A percentile compares a stretch with the other conserved stretches of the same genome.
phyloP scores from a whole-genome alignment of 2,329 filamentous ascomycete genomes.

The Arthrobotrys megalospora region DNA sequence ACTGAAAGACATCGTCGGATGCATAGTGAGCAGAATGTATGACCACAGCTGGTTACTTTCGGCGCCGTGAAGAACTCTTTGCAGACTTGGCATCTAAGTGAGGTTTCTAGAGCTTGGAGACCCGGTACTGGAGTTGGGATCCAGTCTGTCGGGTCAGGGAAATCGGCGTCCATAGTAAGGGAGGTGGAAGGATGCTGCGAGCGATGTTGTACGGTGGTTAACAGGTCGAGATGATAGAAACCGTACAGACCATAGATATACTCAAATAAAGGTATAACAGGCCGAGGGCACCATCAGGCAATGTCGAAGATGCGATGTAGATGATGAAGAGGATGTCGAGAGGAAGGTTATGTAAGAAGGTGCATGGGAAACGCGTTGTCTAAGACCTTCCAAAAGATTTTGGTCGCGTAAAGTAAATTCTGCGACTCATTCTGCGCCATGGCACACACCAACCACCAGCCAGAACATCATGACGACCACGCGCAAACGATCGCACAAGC shows the following conservation, averaged over 20 bases:
- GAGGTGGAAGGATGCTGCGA: background rate
- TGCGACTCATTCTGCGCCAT: slow-evolving; percentile 3
- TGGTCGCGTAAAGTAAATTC: slow-evolving; percentile 51
- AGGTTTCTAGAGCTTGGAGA: slow-evolving; percentile 82
- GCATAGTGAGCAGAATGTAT: slow-evolving; percentile 97
- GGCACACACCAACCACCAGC: slow-evolving; percentile 14
- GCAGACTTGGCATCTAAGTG: slow-evolving; percentile 94
- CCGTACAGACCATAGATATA: background rate
- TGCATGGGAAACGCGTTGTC: slow-evolving; percentile 56
- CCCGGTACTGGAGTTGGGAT: slow-evolving; percentile 77
- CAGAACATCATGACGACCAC: slow-evolving; percentile 29
- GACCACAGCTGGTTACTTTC: slow-evolving; percentile 93
- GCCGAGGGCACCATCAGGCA: background rate
- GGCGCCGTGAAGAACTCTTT: slow-evolving; percentile 97
- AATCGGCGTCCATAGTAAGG: slow-evolving; percentile 61
- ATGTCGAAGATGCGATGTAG: background rate
- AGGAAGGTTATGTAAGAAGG: background rate
- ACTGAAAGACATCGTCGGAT: slow-evolving; percentile 87
- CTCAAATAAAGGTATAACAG: background rate
- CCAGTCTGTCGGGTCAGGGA: slow-evolving; percentile 90
- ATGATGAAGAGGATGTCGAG: slow-evolving; percentile 1
- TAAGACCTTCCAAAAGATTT: slow-evolving; percentile 18
- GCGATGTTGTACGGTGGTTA: background rate
- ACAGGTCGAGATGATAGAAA: background rate
- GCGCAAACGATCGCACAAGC: slow-evolving; percentile 37